These are phyloP conservation scores for Vaucheria bursata DNA, from an alignment of 352 stramenopile genomes.

Conservation along the genomic window DNA sequence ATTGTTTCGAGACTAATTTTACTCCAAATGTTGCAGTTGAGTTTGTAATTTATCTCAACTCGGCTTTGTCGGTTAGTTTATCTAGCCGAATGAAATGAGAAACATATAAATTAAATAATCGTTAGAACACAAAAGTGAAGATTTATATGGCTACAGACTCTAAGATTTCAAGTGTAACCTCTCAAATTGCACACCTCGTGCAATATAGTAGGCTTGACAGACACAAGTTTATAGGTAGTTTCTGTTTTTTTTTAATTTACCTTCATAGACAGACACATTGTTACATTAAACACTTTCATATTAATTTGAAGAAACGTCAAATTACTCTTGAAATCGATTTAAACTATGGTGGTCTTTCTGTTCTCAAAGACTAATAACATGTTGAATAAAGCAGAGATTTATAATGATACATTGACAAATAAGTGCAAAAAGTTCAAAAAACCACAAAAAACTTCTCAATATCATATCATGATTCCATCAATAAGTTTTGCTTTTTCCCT, in stretches of 20 bases:
- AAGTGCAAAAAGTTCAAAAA: neutral
- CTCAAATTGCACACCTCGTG: too few species aligned
- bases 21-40: neutral
- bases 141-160: too few species aligned
- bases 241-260: neutral
- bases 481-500: too few species aligned
- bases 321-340: neutral
- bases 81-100: too few species aligned
- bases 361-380: neutral
- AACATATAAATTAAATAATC: too few species aligned
- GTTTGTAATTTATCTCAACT: neutral
- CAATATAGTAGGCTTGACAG: neutral
- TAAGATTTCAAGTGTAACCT: too few species aligned
- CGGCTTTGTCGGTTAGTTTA: too few species aligned
- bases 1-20: neutral
- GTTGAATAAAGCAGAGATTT: neutral
- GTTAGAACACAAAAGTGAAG: too few species aligned
- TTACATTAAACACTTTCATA: neutral
- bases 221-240: neutral
- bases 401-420: neutral
- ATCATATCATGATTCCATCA: too few species aligned
- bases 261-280: neutral
- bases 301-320: neutral
- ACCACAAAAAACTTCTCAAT: too few species aligned
- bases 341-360: neutral